phyloP scores from a whole-genome alignment of 2,329 filamentous ascomycete genomes.

The Boeremia lycopersici region DNA sequence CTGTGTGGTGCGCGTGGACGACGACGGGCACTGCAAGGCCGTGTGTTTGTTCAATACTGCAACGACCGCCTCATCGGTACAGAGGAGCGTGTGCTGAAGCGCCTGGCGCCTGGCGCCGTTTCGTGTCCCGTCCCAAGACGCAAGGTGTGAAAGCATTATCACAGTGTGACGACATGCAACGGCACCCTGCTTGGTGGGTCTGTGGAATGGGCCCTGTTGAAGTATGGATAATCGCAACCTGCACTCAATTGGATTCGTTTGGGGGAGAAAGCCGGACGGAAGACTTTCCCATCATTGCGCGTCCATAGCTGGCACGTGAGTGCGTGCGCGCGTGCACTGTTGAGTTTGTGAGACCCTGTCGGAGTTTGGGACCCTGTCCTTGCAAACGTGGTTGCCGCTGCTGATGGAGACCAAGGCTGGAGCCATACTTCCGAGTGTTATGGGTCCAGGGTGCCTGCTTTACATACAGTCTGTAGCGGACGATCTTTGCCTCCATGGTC shows the following conservation, averaged over 20 bases:
- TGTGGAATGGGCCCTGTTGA: not conserved
- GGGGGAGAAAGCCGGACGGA: not conserved
- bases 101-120: not conserved
- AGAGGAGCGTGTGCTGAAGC: too few species aligned
- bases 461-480: not conserved
- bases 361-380: not conserved
- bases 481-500: not conserved
- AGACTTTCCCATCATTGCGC: slow-evolving; percentile 1
- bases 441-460: not conserved
- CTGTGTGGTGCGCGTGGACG: not conserved
- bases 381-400: slow-evolving; percentile 1
- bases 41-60: not conserved
- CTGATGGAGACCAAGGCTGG: not conserved
- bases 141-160: not conserved
- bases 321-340: slow-evolving; percentile 11
- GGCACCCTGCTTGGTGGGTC: not conserved
- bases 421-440: not conserved
- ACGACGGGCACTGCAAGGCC: too few species aligned
- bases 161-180: not conserved
- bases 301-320: slow-evolving; percentile 2
- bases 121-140: not conserved
- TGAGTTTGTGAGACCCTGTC: not conserved
- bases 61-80: too few species aligned
- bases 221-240: not conserved
- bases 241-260: not conserved